Evolutionary conservation across 2,329 filamentous ascomycete genomes (phyloP).

Genomic region (Hymenoscyphus albidus): DNA sequence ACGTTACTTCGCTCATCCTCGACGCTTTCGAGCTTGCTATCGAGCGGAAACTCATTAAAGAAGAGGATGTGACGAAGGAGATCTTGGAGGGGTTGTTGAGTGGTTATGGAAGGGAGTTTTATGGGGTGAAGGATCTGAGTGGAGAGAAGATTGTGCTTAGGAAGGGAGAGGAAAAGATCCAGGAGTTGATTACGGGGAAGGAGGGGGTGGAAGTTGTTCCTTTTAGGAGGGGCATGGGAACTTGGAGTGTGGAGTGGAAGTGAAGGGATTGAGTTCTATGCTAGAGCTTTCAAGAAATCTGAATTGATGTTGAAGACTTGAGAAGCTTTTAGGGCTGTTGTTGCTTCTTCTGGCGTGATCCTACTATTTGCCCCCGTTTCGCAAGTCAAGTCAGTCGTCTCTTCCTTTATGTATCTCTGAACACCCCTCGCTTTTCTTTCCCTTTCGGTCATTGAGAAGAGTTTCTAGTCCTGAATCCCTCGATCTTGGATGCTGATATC

Average conservation of each 20-base stretch:
- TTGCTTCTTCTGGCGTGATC: too few species aligned
- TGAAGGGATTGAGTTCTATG: neutral
- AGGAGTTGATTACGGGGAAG: constrained; percentile 48
- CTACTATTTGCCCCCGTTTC: too few species aligned
- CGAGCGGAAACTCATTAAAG: constrained; percentile 47
- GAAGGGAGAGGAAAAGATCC: constrained; percentile 20
- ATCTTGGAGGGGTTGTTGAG: constrained; percentile 53
- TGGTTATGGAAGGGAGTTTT: constrained; percentile 51
- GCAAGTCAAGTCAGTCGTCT: too few species aligned
- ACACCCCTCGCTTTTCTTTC: too few species aligned
- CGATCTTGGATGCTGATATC: too few species aligned
- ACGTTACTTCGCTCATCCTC: constrained; percentile 62
- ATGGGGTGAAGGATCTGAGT: constrained; percentile 33
- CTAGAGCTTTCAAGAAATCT: neutral
- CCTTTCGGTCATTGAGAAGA: too few species aligned
- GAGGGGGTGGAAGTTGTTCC: constrained; percentile 46
- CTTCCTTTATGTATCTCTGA: too few species aligned
- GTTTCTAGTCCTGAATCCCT: too few species aligned
- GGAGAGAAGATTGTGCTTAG: constrained; percentile 28
- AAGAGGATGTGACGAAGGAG: constrained; percentile 52
- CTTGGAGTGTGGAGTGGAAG: constrained; percentile 46
- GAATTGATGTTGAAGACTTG: neutral
- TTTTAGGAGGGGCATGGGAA: constrained; percentile 23
- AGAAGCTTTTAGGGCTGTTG: neutral
- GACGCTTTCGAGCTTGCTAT: constrained; percentile 60